Evolutionary conservation across 495 filamentous ascomycete species (phyloP).

Genomic region (Immersiella caudata): DNA sequence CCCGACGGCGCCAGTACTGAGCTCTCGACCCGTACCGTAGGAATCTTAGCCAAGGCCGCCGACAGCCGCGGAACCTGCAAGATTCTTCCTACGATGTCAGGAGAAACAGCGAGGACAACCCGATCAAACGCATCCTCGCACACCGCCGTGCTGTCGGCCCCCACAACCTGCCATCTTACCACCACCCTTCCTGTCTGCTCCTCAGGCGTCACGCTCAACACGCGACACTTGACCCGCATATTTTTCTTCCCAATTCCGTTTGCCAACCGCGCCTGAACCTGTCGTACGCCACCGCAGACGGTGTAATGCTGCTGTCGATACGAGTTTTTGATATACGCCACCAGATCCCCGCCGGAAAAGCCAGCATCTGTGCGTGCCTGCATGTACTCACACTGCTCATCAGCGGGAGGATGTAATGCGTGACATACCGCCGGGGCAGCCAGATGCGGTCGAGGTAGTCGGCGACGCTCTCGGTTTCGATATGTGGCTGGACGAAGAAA

Average conservation of each 20-base stretch:
- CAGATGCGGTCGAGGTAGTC: constrained; percentile 50
- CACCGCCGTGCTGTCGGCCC: background rate
- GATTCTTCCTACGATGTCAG: constrained; percentile 46
- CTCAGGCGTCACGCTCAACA: background rate
- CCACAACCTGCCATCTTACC: constrained; percentile 5
- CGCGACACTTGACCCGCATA: constrained; percentile 9
- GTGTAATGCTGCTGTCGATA: constrained; percentile 53
- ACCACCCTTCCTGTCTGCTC: background rate
- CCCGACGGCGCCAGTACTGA: constrained; percentile 24
- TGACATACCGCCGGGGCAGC: constrained; percentile 47
- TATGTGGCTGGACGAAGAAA: constrained; percentile 41
- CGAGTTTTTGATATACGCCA: constrained; percentile 49
- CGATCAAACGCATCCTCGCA: constrained; percentile 41
- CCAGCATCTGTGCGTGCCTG: constrained; percentile 51
- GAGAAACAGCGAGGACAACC: constrained; percentile 52
- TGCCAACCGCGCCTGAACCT: constrained; percentile 49
- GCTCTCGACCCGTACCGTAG: constrained; percentile 46
- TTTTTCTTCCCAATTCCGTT: constrained; percentile 27
- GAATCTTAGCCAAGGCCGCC: constrained; percentile 42
- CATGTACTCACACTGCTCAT: constrained; percentile 58
- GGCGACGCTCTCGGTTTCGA: constrained; percentile 42
- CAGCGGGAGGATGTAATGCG: constrained; percentile 54
- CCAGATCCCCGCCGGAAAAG: constrained; percentile 55
- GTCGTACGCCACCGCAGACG: constrained; percentile 49
- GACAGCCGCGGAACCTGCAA: constrained; percentile 42